Percentiles rank a stretch among this genome's conserved stretches.
Conservation (phyloP, 225 moss, liverwort and hornwort genomes). For the Pseudoscleropodium purum region DNA sequence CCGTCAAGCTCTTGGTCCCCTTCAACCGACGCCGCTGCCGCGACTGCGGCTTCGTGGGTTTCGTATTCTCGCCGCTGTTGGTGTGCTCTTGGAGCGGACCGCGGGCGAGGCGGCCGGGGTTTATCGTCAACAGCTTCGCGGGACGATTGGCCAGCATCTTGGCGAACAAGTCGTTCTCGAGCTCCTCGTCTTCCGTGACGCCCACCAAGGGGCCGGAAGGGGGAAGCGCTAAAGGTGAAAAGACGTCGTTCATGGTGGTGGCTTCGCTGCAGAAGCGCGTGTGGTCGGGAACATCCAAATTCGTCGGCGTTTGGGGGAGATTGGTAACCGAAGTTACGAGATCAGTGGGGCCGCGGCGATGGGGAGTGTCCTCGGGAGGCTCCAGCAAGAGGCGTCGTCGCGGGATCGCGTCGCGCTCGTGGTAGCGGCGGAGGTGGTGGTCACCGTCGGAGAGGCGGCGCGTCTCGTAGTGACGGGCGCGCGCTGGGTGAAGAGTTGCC, state of each 20-base stretch:
- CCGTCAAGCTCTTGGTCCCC: slow-evolving; percentile 44
- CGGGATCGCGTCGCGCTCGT: slow-evolving; percentile 9
- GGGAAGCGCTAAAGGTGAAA: background rate
- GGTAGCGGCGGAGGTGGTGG: slow-evolving; percentile 10
- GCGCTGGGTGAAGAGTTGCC: background rate
- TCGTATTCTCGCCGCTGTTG: background rate
- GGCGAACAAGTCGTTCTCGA: slow-evolving; percentile 26
- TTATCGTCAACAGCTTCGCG: slow-evolving; percentile 22
- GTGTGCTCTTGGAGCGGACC: slow-evolving; percentile 5
- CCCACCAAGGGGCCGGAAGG: slow-evolving; percentile 20
- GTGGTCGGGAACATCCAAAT: background rate
- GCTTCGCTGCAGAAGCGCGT: background rate
- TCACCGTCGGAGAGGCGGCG: slow-evolving; percentile 33
- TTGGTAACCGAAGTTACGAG: background rate
- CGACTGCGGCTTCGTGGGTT: background rate
- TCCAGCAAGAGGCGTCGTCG: background rate
- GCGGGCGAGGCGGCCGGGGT: slow-evolving; percentile 8
- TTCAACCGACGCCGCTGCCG: slow-evolving; percentile 27
- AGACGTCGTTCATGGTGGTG: background rate
- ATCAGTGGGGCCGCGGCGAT: background rate
- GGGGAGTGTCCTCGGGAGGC: background rate
- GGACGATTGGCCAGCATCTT: slow-evolving; percentile 38
- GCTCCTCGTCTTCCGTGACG: slow-evolving; percentile 39
- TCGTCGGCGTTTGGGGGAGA: background rate
- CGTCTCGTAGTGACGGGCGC: background rate